Evolutionary conservation across 1,139 yeast species (phyloP).

Genomic region (Suhomyces choctaworum): DNA sequence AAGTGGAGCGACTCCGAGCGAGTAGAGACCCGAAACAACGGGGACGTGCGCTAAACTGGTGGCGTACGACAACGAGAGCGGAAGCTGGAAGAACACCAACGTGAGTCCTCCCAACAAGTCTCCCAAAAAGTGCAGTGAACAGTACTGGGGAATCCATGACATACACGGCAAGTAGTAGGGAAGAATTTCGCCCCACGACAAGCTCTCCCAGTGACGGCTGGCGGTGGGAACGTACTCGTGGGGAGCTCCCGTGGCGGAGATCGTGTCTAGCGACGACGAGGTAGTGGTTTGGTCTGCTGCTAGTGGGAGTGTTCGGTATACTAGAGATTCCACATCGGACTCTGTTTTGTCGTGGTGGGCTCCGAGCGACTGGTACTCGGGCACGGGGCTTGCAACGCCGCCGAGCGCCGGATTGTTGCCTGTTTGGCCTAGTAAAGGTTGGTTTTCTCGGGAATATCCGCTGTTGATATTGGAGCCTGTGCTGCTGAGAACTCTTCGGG

Average conservation of each 20-base stretch:
- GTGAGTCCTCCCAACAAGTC: slow-evolving; percentile 87
- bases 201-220: slow-evolving; percentile 22
- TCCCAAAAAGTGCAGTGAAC: slow-evolving; percentile 53
- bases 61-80: slow-evolving; percentile 85
- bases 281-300: slow-evolving; percentile 1
- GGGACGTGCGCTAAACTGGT: slow-evolving; percentile 90
- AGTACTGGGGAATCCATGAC: slow-evolving; percentile 75
- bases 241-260: not conserved
- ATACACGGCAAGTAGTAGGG: slow-evolving; percentile 82
- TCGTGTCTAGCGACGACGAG: slow-evolving; percentile 3
- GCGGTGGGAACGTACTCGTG: slow-evolving; percentile 28
- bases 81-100: slow-evolving; percentile 88
- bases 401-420: not conserved
- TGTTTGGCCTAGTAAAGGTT: slow-evolving; percentile 18
- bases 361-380: slow-evolving; percentile 6
- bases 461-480: not conserved
- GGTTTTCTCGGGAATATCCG: slow-evolving; percentile 20
- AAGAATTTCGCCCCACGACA: slow-evolving; percentile 30
- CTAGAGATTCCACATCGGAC: slow-evolving; percentile 21
- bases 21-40: slow-evolving; percentile 79
- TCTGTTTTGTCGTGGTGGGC: slow-evolving; percentile 1
- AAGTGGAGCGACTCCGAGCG: slow-evolving; percentile 80
- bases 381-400: not conserved
- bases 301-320: slow-evolving; percentile 9
- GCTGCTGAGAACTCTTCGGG: slow-evolving; percentile 28